Evolutionary conservation across 139 green algal genomes (phyloP), one percentile per base, ranked within the genome.

Genomic region (Coelastrella sp.): DNA sequence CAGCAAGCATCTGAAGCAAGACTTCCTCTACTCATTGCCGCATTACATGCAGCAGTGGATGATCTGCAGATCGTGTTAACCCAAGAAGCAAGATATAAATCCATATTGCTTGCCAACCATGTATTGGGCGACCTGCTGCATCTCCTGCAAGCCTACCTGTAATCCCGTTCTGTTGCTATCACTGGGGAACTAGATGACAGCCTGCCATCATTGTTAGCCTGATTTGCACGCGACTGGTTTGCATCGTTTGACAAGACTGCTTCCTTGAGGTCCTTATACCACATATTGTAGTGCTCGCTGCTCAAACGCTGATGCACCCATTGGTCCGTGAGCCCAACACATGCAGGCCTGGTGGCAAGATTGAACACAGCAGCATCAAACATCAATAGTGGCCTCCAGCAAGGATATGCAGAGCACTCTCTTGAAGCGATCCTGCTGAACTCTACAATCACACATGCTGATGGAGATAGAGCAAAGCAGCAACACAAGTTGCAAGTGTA

Each of bases 251-350:
- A 60, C 87, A 63, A 25, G 19, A 81, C 73, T 34, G 8, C 4
- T 23, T 69, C 7, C n/a, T 59, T 23, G 41, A 90, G 75, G 19
- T 89, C 25, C 2, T 40, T 5, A 37, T 71, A 82, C 82, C 82
- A 84, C 38, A 71, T n/a, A 50, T 83, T 85, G 68, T 92, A 91
- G 64, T 74, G 27, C 25, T 87, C 23, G 89, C 81, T 78, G 64
- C 66, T 87, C 41, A 98, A 79, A 4, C 93, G 89, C 64, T 95
- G 87, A 73, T 98, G 95, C 62, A 98, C 84, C 64, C 94, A 86
- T 53, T 99, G 96, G 85, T 99, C 96, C 11, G 96, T 98, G 23
- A 99, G 53, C 5, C 91, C 93, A 40, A 98, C 81, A 37, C 96
- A 93, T 35, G 94, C 91, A 45, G 96, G 87, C 96, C 95, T 96